Base-by-base conservation (phyloP, 2,329 filamentous ascomycete genomes). In the Diplodia corticola region DNA sequence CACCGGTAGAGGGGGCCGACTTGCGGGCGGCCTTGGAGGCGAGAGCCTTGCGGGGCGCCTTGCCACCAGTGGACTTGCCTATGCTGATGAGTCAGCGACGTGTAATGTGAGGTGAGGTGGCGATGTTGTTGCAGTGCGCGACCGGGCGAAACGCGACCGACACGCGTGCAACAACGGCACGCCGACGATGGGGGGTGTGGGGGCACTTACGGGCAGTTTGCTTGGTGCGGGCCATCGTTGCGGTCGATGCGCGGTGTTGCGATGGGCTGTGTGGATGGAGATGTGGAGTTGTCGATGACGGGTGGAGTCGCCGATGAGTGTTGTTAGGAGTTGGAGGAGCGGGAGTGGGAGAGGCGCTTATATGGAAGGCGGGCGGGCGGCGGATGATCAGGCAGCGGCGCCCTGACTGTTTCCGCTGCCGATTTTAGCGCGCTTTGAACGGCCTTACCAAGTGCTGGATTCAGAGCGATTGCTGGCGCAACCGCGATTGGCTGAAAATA, bases 21-120 rank as follows among this genome's bases (percentile, higher is more conserved):
- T 99, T 99, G 86, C 95, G 93, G 78, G 95, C 94, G 73, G 94
- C 95, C 91, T 97, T 97, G 87, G 93, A 97, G 76, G 94, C 94
- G 79, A 98, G 93, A 89, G 97, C 93, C 92, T 99, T 99, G 83
- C 87, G 86, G 74, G 87, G 87, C 77, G 87, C 87, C 82, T 89
- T 89, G 84, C 87, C 87, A 88, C 87, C 87, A 80, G 86, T 88
- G 79, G 86, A 88, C 84, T 97, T 90, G 81, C 88, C 87, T 88
- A 76, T 80, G 60, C 68, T 67, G 68, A 68, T 67, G 68, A 73
- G 76, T 81, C 73, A 78, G 74, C 67, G 28, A 53, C n/a, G 68
- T 26, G 9, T 17, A n/a, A 49, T 10, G 49, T 69, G 63, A 40
- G 46, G 46, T 64, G 60, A 63, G 22, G 67, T 68, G 53, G 48